Percentiles rank a stretch among this genome's conserved stretches.
Conservation (phyloP, 306 rosid genomes). For the Quercus bicolor region DNA sequence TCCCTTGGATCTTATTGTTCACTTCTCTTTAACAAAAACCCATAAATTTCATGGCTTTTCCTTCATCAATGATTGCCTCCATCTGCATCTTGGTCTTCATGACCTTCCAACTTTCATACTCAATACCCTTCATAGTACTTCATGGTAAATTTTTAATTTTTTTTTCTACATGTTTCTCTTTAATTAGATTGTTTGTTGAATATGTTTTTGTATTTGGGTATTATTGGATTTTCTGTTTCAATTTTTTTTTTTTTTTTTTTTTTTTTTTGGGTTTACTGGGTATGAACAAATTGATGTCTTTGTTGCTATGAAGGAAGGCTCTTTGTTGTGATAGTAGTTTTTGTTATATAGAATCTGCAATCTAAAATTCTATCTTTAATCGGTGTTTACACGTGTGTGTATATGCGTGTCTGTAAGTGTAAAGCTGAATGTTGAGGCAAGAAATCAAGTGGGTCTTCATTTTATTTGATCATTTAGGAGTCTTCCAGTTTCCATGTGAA, state of each 20-base stretch:
- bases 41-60: constrained; percentile 28
- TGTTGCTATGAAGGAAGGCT: neutral
- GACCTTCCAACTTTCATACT: constrained; percentile 37
- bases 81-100: constrained; percentile 28
- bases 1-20: neutral
- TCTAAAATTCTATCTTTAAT: neutral
- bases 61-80: constrained; percentile 22
- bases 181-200: no score
- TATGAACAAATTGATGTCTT: no score
- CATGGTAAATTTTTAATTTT: constrained; percentile 46
- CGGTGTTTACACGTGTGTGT: neutral
- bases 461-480: neutral
- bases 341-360: neutral
- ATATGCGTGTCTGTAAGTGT: neutral
- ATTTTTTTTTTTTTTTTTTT: no score
- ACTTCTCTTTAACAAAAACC: neutral
- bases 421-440: neutral
- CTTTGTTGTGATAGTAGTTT: neutral
- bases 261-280: no score
- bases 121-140: constrained; percentile 65
- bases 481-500: neutral
- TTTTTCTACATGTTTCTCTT: no score
- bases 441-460: neutral
- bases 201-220: no score
- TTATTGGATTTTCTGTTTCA: no score